Base-by-base conservation (phyloP, 495 filamentous ascomycete genomes). In the Neurospora intermedia region DNA sequence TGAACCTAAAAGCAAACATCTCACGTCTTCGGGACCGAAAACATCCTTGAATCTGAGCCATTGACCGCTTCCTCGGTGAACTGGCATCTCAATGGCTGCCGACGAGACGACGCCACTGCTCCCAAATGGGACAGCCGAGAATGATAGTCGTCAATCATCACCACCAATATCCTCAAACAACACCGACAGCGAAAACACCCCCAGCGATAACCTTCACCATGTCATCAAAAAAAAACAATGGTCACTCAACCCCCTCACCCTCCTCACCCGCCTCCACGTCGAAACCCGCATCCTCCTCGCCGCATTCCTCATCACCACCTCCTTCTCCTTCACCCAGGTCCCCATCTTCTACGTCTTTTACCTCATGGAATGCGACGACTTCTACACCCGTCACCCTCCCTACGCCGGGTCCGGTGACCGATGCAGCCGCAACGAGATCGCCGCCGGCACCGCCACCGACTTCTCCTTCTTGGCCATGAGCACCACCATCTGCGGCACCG, bases 301-400 rank as follows among this genome's bases (percentile, higher is more conserved):
- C 70, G 85, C 83, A 3, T 88, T 89, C 73, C 79, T 88, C 40
- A 85, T 89, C 72, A 83, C 86, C 2, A 81, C 88, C 18, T 85
- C 87, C 8, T 88, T 89, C 72, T 86, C 84, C 73, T 85, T 86
- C 69, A 89, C 88, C 3, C 88, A 89, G 74, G 86, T 88, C 31
- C 87, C 88, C 41, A 82, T 89, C 39, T 84, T 89, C 72, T 89
- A 88, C 73, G 86, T 84, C 18, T 88, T 89, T 72, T 83, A 86
- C 54, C 75, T 87, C 23, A 88, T 89, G 87, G 85, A 84, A 71
- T 89, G 88, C 77, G 85, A 89, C 62, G 83, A 84, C 69, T 89
- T 86, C 78, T 89, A 88, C 78, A 48, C 41, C 23, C 80, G 78
- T 16, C 81, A 85, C 43, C 82, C 87, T 41, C 54, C 54, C 13